A percentile compares a stretch with the other conserved stretches of the same genome.
These are phyloP conservation scores for Alternaria triticimaculans DNA, from an alignment of 2,329 filamentous ascomycete species.

Conservation along the genomic window DNA sequence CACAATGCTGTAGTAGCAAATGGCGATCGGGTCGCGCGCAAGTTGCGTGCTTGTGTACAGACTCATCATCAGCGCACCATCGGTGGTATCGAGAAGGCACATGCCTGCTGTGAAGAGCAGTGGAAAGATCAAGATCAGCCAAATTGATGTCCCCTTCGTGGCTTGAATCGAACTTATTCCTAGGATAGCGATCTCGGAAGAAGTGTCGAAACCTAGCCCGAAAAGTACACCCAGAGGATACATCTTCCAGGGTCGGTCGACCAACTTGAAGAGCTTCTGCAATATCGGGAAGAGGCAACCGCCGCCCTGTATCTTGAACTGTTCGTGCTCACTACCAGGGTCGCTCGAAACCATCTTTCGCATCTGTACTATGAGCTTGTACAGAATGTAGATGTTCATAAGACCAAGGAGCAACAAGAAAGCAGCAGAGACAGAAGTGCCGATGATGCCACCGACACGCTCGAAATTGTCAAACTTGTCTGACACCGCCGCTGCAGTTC, in stretches of 20 bases:
- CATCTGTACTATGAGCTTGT: slow-evolving; percentile 75
- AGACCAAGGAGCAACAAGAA: slow-evolving; percentile 83
- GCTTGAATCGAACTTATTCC: slow-evolving; percentile 90
- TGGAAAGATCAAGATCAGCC: slow-evolving; percentile 93
- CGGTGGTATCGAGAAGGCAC: slow-evolving; percentile 91
- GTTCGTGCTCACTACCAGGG: slow-evolving; percentile 55
- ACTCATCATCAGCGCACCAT: slow-evolving; percentile 94
- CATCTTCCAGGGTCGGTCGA: slow-evolving; percentile 89
- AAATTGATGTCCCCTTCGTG: slow-evolving; percentile 84
- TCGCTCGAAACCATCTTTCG: slow-evolving; percentile 63
- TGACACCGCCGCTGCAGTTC: slow-evolving; percentile 83
- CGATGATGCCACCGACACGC: slow-evolving; percentile 84
- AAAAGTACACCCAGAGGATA: slow-evolving; percentile 86
- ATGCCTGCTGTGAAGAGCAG: slow-evolving; percentile 91
- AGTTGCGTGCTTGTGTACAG: slow-evolving; percentile 84
- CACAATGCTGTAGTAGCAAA: slow-evolving; percentile 91
- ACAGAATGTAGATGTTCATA: slow-evolving; percentile 86
- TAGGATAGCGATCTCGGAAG: slow-evolving; percentile 88
- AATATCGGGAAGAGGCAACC: slow-evolving; percentile 77
- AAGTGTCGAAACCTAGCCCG: slow-evolving; percentile 93
- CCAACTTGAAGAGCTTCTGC: slow-evolving; percentile 76
- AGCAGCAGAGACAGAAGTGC: slow-evolving; percentile 81
- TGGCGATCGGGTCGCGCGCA: slow-evolving; percentile 81
- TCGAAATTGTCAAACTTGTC: slow-evolving; percentile 81
- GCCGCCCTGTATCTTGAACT: slow-evolving; percentile 75